phyloP scores from a whole-genome alignment of 495 filamentous ascomycete genomes.

The Mytilinidion resinicola region DNA sequence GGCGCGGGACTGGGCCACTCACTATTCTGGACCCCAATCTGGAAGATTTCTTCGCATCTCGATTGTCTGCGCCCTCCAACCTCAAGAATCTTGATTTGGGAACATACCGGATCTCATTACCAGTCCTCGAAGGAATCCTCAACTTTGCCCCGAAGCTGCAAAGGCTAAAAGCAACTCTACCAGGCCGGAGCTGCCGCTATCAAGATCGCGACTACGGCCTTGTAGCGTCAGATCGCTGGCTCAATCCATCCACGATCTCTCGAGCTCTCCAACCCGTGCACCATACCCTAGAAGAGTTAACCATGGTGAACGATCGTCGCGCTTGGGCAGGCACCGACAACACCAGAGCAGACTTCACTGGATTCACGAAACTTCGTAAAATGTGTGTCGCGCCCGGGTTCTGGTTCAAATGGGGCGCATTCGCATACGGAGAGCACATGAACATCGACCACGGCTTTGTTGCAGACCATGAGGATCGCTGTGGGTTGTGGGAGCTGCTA shows the following conservation, averaged over 20 bases:
- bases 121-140: neutral
- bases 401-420: neutral
- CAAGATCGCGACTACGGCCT: neutral
- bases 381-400: neutral
- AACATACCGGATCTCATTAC: neutral
- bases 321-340: neutral
- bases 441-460: neutral
- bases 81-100: neutral
- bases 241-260: neutral
- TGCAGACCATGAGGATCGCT: neutral
- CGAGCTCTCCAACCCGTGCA: neutral
- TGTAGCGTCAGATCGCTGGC: neutral
- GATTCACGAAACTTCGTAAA: neutral
- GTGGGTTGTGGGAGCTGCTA: neutral
- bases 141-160: neutral
- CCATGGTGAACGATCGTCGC: neutral
- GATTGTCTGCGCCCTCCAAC: neutral
- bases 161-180: neutral
- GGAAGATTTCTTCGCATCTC: neutral
- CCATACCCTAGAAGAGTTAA: neutral
- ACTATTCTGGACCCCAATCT: neutral
- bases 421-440: neutral
- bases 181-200: neutral
- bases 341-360: neutral
- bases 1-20: neutral